Conservation (phyloP, 106 monocot genomes). For the Chionographis japonica region DNA sequence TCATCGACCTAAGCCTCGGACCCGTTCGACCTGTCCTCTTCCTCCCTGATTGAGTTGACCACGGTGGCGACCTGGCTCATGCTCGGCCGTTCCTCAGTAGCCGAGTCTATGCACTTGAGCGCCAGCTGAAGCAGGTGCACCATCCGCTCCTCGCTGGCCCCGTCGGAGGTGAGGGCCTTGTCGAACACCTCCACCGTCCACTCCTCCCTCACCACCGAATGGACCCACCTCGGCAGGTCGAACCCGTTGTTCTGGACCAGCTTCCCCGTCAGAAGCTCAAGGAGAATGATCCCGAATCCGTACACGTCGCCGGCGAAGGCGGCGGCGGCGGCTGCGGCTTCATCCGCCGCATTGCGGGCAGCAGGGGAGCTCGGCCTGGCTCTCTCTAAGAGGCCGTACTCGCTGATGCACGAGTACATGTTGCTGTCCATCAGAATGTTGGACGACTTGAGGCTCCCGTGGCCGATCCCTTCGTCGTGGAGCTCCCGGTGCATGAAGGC, state of each 20-base stretch:
- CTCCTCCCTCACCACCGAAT: constrained; percentile 42
- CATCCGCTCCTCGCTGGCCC: constrained; percentile 26
- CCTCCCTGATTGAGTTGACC: constrained; percentile 24
- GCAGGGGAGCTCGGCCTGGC: background rate
- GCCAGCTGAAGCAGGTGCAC: constrained; percentile 39
- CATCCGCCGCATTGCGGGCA: background rate
- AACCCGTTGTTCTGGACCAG: constrained; percentile 16
- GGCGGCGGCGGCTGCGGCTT: background rate
- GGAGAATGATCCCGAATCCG: constrained; percentile 35
- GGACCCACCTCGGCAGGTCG: constrained; percentile 41
- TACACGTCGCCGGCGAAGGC: constrained; percentile 13
- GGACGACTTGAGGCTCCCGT: constrained; percentile 53
- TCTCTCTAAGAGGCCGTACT: constrained; percentile 31
- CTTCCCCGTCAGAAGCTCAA: constrained; percentile 50
- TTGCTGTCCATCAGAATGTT: constrained; percentile 30
- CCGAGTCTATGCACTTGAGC: constrained; percentile 24
- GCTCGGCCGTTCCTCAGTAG: constrained; percentile 9
- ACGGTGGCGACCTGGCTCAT: constrained; percentile 24
- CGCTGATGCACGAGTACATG: constrained; percentile 45
- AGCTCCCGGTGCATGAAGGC: constrained; percentile 45
- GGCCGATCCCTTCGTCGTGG: constrained; percentile 12
- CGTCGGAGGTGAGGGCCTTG: constrained; percentile 12
- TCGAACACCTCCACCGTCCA: constrained; percentile 56
- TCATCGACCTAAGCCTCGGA: too few relatives aligned
- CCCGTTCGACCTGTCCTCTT: constrained; percentile 11